A percentile compares a stretch with the other conserved stretches of the same genome.
These are phyloP conservation scores for Ophiostoma quercus DNA, from an alignment of 2,329 filamentous ascomycete genomes.

Conservation along the genomic window DNA sequence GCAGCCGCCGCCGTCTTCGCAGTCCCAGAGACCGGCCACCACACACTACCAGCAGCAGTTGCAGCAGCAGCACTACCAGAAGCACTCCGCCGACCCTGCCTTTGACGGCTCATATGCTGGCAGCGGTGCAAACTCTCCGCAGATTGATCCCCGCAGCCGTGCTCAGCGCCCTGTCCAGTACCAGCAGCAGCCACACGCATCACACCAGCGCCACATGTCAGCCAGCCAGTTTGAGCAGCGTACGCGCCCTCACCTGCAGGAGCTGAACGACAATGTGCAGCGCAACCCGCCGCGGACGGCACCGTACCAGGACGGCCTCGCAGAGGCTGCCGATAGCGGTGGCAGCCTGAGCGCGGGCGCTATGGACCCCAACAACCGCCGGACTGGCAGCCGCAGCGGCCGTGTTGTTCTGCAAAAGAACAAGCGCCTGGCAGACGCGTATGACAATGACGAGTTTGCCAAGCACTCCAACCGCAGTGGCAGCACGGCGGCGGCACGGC, in stretches of 20 bases:
- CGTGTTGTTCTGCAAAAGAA: constrained; percentile 69
- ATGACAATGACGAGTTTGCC: constrained; percentile 65
- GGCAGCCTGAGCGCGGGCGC: constrained; percentile 42
- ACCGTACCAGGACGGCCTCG: constrained; percentile 33
- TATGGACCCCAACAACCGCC: constrained; percentile 18
- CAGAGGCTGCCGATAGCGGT: constrained; percentile 30
- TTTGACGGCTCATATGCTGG: background rate
- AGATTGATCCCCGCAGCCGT: background rate
- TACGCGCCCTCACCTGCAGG: constrained; percentile 33
- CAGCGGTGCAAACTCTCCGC: background rate
- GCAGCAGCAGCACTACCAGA: constrained; percentile 32
- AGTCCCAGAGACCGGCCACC: constrained; percentile 32
- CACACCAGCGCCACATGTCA: constrained; percentile 30
- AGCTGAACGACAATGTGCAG: constrained; percentile 38
- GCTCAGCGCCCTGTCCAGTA: constrained; percentile 17
- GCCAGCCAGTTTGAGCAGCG: constrained; percentile 18
- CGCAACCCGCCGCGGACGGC: constrained; percentile 42
- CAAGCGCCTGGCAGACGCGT: constrained; percentile 83
- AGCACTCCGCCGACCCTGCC: constrained; percentile 4
- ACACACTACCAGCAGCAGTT: constrained; percentile 22
- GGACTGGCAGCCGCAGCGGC: constrained; percentile 31
- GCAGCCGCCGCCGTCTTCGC: constrained; percentile 34
- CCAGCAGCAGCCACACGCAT: constrained; percentile 15
- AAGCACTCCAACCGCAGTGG: constrained; percentile 63
- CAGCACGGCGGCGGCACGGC: constrained; percentile 78